These are phyloP conservation scores for Pichia sp. DNA, from an alignment of 1,139 yeast species.

Conservation along the genomic window DNA sequence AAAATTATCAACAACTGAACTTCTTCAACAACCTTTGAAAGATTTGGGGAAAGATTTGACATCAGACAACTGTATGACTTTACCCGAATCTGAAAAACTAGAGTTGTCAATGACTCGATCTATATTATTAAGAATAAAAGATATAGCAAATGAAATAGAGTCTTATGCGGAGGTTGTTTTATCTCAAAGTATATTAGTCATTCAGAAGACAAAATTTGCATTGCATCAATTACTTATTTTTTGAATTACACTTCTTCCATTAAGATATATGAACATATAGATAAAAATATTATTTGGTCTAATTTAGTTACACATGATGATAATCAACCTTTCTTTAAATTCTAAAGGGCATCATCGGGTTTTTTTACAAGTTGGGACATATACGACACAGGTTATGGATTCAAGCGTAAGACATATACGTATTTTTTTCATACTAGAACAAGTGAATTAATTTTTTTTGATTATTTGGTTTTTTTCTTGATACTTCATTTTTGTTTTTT, in stretches of 20 bases:
- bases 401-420: not conserved
- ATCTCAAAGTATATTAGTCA: slow-evolving; percentile 1
- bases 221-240: slow-evolving; percentile 2
- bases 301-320: no score
- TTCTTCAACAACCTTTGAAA: not conserved
- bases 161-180: not conserved
- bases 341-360: not conserved
- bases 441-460: not conserved
- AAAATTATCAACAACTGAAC: slow-evolving; percentile 11
- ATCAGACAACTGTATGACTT: not conserved
- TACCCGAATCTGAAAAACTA: not conserved
- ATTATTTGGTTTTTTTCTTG: not conserved
- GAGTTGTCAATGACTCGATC: not conserved
- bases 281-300: not conserved
- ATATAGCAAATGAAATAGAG: not conserved
- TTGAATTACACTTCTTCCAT: not conserved
- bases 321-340: not conserved
- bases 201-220: slow-evolving; percentile 6
- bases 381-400: not conserved
- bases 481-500: not conserved
- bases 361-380: not conserved
- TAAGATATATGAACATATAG: no score
- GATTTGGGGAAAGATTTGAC: not conserved
- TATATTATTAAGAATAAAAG: not conserved
- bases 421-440: not conserved